Evolutionary conservation across 225 moss, liverwort and hornwort genomes (phyloP), one percentile per base, ranked within the genome.

Genomic region (Marchantia polymorpha): DNA sequence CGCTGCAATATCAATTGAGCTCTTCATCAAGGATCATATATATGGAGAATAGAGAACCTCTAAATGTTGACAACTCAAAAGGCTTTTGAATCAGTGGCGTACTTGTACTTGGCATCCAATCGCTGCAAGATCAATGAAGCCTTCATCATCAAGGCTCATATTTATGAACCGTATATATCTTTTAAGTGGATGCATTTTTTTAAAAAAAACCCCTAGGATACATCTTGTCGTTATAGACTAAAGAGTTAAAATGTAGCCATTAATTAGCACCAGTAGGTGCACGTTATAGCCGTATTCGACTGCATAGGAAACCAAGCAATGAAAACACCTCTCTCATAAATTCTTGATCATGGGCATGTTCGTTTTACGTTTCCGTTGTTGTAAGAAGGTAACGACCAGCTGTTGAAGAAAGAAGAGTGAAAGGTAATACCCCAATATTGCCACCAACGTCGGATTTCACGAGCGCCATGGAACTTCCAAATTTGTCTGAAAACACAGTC

Each of bases 401-500:
- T 65, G 65, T 29, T 65, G 0, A 27, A 27, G 46, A 47, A 16
- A 47, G 48, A 12, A 23, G 52, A 72, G 23, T 22, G 51, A 72
- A n/a, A 72, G 52, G 12, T 23, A 16, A 10, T 91, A 94, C 94
- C 87, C 91, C 78, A 74, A 96, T 92, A 73, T 96, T 96, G 81
- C 96, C 96, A 67, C 96, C 94, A 46, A 96, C 89, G 75, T 96
- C 96, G 10, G 90, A 91, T 74, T 96, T 96, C 80, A 96, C 90
- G 80, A 96, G 83, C 76, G 85, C 88, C 94, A 96, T 88, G 6
- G 94, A 87, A 59, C 77, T 85, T 77, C 96, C 94, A 76, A 97
- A 94, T 79, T 93, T 94, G 12, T 94, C 96, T 93, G 91, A 79
- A 84, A 73, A 52, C 56, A 73, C 26, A 46, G 69, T 46, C 60